Evolutionary conservation across 75 land plant genomes (phyloP).

Genomic region (Pinus albicaulis): DNA sequence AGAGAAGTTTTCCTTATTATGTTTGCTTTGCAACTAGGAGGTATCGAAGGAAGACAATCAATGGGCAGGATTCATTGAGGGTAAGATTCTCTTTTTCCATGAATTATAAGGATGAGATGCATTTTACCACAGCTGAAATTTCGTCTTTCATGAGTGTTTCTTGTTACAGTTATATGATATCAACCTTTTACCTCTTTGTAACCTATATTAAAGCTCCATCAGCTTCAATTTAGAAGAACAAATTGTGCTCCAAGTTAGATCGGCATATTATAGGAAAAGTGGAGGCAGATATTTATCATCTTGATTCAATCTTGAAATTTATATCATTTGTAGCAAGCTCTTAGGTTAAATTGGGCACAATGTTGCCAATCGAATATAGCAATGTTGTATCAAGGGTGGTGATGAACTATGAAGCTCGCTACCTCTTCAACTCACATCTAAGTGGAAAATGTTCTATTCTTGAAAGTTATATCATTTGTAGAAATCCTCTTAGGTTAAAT

Average conservation of each 20-base stretch:
- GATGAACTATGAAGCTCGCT: not conserved
- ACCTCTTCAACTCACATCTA: too few species aligned
- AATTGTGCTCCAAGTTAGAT: not conserved
- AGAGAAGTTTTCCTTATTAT: not conserved
- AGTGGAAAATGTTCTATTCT: too few species aligned
- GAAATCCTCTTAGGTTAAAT: too few species aligned
- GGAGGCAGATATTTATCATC: not conserved
- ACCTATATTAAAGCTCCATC: not conserved
- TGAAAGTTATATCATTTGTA: too few species aligned
- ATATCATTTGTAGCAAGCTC: not conserved
- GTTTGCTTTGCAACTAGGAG: not conserved
- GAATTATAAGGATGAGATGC: not conserved
- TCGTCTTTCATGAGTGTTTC: not conserved
- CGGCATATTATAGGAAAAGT: not conserved
- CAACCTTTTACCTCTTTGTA: not conserved
- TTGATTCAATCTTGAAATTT: not conserved
- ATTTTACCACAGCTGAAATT: not conserved
- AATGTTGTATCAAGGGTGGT: not conserved
- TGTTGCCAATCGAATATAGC: not conserved
- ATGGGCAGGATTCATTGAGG: slow-evolving; percentile 9
- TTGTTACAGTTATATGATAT: not conserved
- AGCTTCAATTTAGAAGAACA: not conserved
- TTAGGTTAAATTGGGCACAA: not conserved
- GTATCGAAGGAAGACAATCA: not conserved
- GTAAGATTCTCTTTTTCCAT: not conserved